Evolutionary conservation across 768 basidiomycete genomes (phyloP).

Genomic region (Tylopilus vinaceipallidus): DNA sequence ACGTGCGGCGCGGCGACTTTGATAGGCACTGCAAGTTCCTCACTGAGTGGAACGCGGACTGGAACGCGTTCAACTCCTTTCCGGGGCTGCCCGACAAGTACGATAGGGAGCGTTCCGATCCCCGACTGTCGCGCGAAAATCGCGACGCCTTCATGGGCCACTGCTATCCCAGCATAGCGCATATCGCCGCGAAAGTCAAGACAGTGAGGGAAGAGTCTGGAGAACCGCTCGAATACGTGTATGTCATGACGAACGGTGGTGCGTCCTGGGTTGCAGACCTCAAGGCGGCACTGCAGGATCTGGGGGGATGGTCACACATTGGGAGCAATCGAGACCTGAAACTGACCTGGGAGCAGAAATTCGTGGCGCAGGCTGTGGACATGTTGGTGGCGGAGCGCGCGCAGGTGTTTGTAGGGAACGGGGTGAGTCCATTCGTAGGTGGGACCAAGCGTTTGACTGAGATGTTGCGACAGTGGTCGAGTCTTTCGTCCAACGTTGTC

Average conservation of each 20-base stretch:
- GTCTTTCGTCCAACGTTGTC: slow-evolving; percentile 39
- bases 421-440: slow-evolving; percentile 33
- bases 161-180: slow-evolving; percentile 41
- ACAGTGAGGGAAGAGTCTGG: slow-evolving; percentile 28
- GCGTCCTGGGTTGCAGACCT: slow-evolving; percentile 40
- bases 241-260: slow-evolving; percentile 48
- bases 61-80: slow-evolving; percentile 45
- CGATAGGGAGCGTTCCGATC: slow-evolving; percentile 26
- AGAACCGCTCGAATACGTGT: slow-evolving; percentile 35
- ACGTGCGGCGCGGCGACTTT: slow-evolving; percentile 52
- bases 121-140: slow-evolving; percentile 22
- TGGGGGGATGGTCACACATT: slow-evolving; percentile 37
- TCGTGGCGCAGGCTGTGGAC: slow-evolving; percentile 45
- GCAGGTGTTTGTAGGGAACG: slow-evolving; percentile 52
- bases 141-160: slow-evolving; percentile 32
- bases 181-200: slow-evolving; percentile 40
- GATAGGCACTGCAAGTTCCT: slow-evolving; percentile 41
- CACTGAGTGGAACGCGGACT: slow-evolving; percentile 32
- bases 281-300: slow-evolving; percentile 29
- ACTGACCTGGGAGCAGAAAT: slow-evolving; percentile 41
- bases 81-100: slow-evolving; percentile 39
- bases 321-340: slow-evolving; percentile 41
- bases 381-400: slow-evolving; percentile 47
- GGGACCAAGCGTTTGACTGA: neutral
- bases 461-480: slow-evolving; percentile 33